Base-by-base conservation (phyloP, 2,329 filamentous ascomycete genomes). In the Xylogone sp. region DNA sequence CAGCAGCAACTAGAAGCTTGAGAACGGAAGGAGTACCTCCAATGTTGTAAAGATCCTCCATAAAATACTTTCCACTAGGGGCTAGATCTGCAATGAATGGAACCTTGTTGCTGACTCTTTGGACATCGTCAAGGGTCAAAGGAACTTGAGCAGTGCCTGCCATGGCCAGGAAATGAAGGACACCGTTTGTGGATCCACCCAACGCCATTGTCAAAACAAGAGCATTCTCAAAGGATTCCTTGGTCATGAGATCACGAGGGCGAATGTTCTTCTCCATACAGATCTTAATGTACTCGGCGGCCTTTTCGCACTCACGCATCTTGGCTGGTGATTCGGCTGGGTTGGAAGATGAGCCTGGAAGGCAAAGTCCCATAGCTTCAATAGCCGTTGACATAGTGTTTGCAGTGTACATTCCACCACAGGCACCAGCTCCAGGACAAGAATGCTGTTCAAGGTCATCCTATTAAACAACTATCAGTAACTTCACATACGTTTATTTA, bases 11-110 rank as follows among this genome's bases (percentile, higher is more conserved):
- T 53, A 96, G 82, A 59, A 93, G 76, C 71, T 96, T 96, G 68
- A 95, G 83, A 2, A 96, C 89, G 0, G 88, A 84, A 0, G 90
- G 90, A 19, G 91, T 90, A 56, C 91, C 91, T 53, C 91, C 91
- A 46, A 96, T 84, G 24, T 88, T 79, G 73, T 90, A 94, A 3
- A 96, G 80, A 64, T 96, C 91, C 50, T 89, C 88, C 84, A 96
- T 94, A 67, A 88, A 84, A 71, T 91, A 92, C 58, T 86, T 84
- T 8, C 93, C 93, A 31, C 82, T 87, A 0, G 93, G 93, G 0
- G 85, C 82, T 7, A 89, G 74, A 62, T 89, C 81, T 1, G 86
- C 86, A 50, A 89, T 80, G 66, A 88, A 88, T 0, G 86, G 86
- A 18, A 88, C 83, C 60, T 84, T 86, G 66, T 88, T 73, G 60